Conservation (phyloP, 1,139 yeast genomes). For the Protomyces macrosporus region DNA sequence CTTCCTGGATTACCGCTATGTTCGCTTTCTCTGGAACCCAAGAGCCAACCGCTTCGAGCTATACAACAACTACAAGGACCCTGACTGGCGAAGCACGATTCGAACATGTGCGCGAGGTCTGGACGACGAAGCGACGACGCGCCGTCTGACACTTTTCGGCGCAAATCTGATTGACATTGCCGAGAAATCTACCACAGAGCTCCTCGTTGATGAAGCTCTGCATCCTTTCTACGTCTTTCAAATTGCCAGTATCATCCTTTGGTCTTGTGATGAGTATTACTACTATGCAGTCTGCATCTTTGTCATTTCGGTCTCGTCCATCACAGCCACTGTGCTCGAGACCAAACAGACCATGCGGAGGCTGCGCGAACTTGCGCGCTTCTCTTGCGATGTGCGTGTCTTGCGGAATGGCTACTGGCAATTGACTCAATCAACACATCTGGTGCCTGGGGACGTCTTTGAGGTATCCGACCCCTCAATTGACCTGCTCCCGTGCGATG, state of each 20-base stretch:
- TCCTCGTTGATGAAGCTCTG: slow-evolving; percentile 73
- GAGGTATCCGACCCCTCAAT: slow-evolving; percentile 86
- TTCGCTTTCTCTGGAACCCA: slow-evolving; percentile 77
- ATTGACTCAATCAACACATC: slow-evolving; percentile 62
- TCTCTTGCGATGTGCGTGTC: slow-evolving; percentile 76
- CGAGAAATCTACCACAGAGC: slow-evolving; percentile 60
- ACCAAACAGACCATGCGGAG: slow-evolving; percentile 71
- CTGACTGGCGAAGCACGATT: slow-evolving; percentile 55
- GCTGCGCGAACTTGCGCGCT: slow-evolving; percentile 65
- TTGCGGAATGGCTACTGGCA: slow-evolving; percentile 94
- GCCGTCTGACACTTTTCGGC: slow-evolving; percentile 70
- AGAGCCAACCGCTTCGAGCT: slow-evolving; percentile 78
- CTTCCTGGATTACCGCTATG: slow-evolving; percentile 72
- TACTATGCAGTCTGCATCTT: slow-evolving; percentile 92
- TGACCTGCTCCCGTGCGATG: slow-evolving; percentile 75
- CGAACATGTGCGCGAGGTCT: slow-evolving; percentile 63
- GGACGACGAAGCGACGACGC: slow-evolving; percentile 61
- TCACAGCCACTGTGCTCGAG: slow-evolving; percentile 72
- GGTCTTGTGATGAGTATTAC: slow-evolving; percentile 88
- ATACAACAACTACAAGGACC: slow-evolving; percentile 81
- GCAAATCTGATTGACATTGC: slow-evolving; percentile 67
- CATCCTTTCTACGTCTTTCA: slow-evolving; percentile 96
- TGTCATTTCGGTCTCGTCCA: slow-evolving; percentile 72
- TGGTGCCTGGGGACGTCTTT: slow-evolving; percentile 93
- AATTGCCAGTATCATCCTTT: slow-evolving; percentile 78